Conservation (phyloP, 2,329 filamentous ascomycete genomes). For the Cladophialophora bantiana region DNA sequence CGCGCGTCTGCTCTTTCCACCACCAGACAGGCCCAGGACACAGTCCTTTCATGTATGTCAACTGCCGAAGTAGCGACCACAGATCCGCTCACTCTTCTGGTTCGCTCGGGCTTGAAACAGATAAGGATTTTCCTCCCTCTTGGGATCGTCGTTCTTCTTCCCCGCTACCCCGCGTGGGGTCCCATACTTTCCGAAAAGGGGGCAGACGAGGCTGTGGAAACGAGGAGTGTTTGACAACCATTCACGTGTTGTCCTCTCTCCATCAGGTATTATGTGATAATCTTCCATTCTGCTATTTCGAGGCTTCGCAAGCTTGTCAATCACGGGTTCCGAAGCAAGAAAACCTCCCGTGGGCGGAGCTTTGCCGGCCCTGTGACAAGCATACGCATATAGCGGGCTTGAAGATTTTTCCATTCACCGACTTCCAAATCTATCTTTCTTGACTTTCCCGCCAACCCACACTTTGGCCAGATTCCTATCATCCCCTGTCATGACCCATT, state of each 20-base stretch:
- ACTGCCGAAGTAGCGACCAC: background rate
- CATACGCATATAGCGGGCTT: too few relatives aligned
- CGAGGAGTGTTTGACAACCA: background rate
- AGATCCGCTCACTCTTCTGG: background rate
- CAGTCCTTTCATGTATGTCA: background rate
- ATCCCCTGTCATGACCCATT: constrained; percentile 71
- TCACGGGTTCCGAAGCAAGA: too few relatives aligned
- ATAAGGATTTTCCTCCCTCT: background rate
- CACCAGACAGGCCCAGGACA: background rate
- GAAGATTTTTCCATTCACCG: too few relatives aligned
- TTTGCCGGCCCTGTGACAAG: too few relatives aligned
- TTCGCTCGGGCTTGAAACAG: too few relatives aligned
- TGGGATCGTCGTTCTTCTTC: too few relatives aligned
- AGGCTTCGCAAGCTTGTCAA: too few relatives aligned
- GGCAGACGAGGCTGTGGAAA: background rate
- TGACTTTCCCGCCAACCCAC: constrained; percentile 56
- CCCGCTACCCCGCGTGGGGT: background rate
- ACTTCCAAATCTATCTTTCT: background rate
- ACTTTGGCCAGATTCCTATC: constrained; percentile 67
- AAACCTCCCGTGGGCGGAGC: too few relatives aligned
- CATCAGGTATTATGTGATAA: background rate
- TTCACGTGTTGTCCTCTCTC: background rate
- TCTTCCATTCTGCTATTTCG: too few relatives aligned
- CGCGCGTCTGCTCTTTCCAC: too few relatives aligned
- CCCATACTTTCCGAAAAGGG: background rate